These are phyloP conservation scores for Elsinoe necatrix DNA, from an alignment of 2,329 filamentous ascomycete species.

Conservation along the genomic window DNA sequence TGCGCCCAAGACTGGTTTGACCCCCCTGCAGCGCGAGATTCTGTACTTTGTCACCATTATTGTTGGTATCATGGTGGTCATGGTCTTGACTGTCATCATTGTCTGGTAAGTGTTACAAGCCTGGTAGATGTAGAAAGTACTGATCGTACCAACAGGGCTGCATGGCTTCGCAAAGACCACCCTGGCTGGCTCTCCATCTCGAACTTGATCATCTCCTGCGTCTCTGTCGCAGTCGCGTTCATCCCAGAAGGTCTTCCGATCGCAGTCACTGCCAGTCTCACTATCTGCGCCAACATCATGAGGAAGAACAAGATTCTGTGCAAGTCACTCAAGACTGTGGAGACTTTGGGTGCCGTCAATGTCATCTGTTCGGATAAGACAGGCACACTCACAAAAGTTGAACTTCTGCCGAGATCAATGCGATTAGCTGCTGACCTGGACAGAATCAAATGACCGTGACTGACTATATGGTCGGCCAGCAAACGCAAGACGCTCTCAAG, in stretches of 20 bases:
- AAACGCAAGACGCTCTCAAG: slow-evolving; percentile 42
- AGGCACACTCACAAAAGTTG: slow-evolving; percentile 52
- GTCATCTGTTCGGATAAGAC: slow-evolving; percentile 73
- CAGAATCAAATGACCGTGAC: slow-evolving; percentile 67
- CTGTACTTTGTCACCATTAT: slow-evolving; percentile 65
- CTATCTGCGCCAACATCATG: slow-evolving; percentile 71
- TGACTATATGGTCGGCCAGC: slow-evolving; percentile 53
- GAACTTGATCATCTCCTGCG: slow-evolving; percentile 62
- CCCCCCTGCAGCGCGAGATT: slow-evolving; percentile 64
- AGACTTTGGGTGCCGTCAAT: slow-evolving; percentile 64
- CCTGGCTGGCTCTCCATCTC: slow-evolving; percentile 65
- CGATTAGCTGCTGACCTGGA: not conserved
- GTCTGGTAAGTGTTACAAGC: slow-evolving; percentile 46
- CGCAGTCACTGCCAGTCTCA: slow-evolving; percentile 57
- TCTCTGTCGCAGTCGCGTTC: slow-evolving; percentile 45
- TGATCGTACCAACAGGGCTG: slow-evolving; percentile 43
- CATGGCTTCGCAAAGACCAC: slow-evolving; percentile 59
- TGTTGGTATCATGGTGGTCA: slow-evolving; percentile 55
- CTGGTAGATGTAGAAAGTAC: not conserved
- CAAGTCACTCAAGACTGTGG: slow-evolving; percentile 71
- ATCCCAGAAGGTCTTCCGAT: slow-evolving; percentile 57
- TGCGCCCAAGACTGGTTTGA: slow-evolving; percentile 58
- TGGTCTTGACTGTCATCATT: slow-evolving; percentile 56
- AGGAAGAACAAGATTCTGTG: slow-evolving; percentile 66
- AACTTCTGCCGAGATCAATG: not conserved